Base-by-base conservation (phyloP, 352 stramenopile species). In the Phytophthora multivora region DNA sequence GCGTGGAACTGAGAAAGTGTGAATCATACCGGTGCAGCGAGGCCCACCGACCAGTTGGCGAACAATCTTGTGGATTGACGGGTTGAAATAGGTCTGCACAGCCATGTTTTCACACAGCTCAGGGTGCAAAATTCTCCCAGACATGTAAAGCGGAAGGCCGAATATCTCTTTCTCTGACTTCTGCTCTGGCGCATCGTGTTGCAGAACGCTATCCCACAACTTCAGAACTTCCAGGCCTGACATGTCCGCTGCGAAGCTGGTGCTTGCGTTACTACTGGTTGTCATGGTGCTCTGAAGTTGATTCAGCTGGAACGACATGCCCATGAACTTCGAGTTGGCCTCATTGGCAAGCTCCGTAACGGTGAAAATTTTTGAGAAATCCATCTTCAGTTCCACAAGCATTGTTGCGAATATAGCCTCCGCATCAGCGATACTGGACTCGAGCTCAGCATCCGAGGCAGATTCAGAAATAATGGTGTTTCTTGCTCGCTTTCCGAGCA, bases 71-170 rank as follows among this genome's bases (percentile, higher is more conserved):
- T 93, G 81, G 51, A 95, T 95, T 11, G 83, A 91, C 19, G 84
- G 84, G 39, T 91, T 92, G 69, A 88, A 95, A 51, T 86, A 95
- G 2, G 87, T 86, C 77, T 95, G 61, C 26, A 72, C 81, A 30
- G 92, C 73, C 80, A 95, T 91, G 56, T 93, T 95, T 66, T 95
- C 87, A 47, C 87, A 93, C 19, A 95, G 49, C 49, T 95, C 76
- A 13, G 87, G 84, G 39, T 95, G 87, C 9, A 95, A 66, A 3
- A 95, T 73, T 4, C 87, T 70, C 2, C 87, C 87, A 0, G 84
- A 93, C 87, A 95, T 95, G 71, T 85, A 95, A 8, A 95, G 63
- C 49, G 87, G 86, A 11, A 93, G 71, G 23, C 80, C 83, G 36
- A 91, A 95, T 53, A 95, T 91, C 42, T 84, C 78, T 45, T 87